Conservation (phyloP, 1,284 basidiomycete species). For the Puccinia sorghi region DNA sequence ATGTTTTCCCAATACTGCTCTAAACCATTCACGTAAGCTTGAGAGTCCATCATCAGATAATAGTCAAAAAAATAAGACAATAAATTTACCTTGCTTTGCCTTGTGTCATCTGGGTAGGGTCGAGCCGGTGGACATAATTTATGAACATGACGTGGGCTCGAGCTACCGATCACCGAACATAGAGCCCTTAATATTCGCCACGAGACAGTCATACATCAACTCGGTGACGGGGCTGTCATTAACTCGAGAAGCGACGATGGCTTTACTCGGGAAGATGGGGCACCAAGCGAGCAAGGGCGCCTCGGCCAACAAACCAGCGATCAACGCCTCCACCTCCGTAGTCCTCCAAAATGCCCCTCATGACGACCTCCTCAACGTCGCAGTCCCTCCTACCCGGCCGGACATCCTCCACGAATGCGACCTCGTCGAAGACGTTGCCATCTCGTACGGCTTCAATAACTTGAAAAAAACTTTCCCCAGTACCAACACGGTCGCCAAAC, state of each 20-base stretch:
- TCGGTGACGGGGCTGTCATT: slow-evolving; percentile 57
- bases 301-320: neutral
- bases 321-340: slow-evolving; percentile 30
- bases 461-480: slow-evolving; percentile 85
- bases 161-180: slow-evolving; percentile 40
- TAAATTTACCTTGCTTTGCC: slow-evolving; percentile 3
- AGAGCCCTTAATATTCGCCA: slow-evolving; percentile 19
- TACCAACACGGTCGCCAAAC: slow-evolving; percentile 94
- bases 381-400: slow-evolving; percentile 85
- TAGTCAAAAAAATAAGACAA: neutral
- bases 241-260: slow-evolving; percentile 52
- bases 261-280: slow-evolving; percentile 56
- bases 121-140: slow-evolving; percentile 81
- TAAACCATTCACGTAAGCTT: slow-evolving; percentile 79
- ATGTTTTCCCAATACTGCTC: slow-evolving; percentile 98
- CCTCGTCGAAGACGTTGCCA: slow-evolving; percentile 96
- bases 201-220: slow-evolving; percentile 56
- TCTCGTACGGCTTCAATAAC: slow-evolving; percentile 98
- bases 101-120: slow-evolving; percentile 64
- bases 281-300: slow-evolving; percentile 52
- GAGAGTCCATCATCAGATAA: slow-evolving; percentile 5
- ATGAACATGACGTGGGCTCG: slow-evolving; percentile 63
- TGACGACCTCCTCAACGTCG: slow-evolving; percentile 70
- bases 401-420: slow-evolving; percentile 98
- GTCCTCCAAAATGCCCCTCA: slow-evolving; percentile 62